phyloP scores from a whole-genome alignment of 345 rosid species.

The Eucalyptus curtisii region DNA sequence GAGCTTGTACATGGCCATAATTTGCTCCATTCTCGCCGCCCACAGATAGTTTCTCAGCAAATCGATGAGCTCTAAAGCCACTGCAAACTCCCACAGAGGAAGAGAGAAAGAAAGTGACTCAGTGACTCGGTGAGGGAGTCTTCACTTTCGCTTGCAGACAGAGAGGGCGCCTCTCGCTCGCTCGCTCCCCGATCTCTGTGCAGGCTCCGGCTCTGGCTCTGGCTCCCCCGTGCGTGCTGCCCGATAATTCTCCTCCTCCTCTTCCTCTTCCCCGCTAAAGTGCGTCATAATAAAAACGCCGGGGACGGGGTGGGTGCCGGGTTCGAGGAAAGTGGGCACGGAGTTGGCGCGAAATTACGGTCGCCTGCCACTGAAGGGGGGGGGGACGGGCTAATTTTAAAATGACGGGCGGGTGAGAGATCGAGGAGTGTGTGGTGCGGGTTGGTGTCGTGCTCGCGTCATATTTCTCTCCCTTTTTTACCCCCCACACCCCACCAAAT shows the following conservation, averaged over 20 bases:
- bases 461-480: background rate
- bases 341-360: background rate
- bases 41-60: background rate
- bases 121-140: background rate
- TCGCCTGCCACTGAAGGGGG: background rate
- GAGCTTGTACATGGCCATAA: slow-evolving; percentile 10
- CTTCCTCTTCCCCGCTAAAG: background rate
- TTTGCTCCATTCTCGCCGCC: slow-evolving; percentile 3
- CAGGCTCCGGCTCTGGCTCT: background rate
- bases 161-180: background rate
- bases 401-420: background rate
- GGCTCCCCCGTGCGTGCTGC: background rate
- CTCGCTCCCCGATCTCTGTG: background rate
- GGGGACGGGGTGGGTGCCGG: background rate
- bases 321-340: background rate
- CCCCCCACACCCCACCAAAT: no score
- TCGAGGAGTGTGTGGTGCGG: background rate
- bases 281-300: background rate
- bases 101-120: background rate
- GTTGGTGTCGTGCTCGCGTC: background rate
- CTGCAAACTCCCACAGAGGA: background rate
- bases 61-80: background rate
- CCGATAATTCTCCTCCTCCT: no score
- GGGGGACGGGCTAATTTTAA: background rate
- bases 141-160: background rate